Evolutionary conservation across 2,329 filamentous ascomycete species (phyloP), one percentile per base, ranked within the genome.

Genomic region (Fusarium pseudoanthophilum): DNA sequence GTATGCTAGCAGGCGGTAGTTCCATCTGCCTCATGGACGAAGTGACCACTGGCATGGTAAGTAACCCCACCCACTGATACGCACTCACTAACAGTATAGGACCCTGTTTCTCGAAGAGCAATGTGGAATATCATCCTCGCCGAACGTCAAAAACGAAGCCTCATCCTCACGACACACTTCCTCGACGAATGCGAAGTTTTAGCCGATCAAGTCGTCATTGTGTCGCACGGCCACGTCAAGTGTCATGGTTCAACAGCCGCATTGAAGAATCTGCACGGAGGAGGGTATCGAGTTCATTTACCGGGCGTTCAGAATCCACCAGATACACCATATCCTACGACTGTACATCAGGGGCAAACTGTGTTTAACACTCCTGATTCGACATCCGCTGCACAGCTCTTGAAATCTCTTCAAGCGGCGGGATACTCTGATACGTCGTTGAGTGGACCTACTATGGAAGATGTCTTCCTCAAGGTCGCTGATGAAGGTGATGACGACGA

Each of bases 1-100:
- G 95, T 89, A 96, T 95, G 93, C 91, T 97, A 70, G 95, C 93
- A 10, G 94, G 94, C 65, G 93, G 93, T 6, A 97, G 76, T 93
- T 64, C 65, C 2, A 45, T 70, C 21, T 70, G 67, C 4, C 57
- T 56, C 16, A 63, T 70, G 21, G 65, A 97, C 9, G 67, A 69
- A 80, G 93, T 95, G 11, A 93, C 91, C 8, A 93, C 91, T 3
- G 60, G 60, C 2, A 63, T 63, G 60, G 60, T 48, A 24, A 34
- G 60, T n/a, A 15, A 11, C 3, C 3, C 8, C 2, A 6, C 1
- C 8, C 13, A 16, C 14, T 6, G 9, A 15, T 2, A 1, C 2
- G 4, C 5, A 55, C 7, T 9, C 18, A 5, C 28, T 60, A 14
- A 60, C 2, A 16, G 93, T 93, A 16, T 85, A 97, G n/a, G 94